Evolutionary conservation across 768 basidiomycete species (phyloP).

Genomic region (Psilocybe subaeruginosa): DNA sequence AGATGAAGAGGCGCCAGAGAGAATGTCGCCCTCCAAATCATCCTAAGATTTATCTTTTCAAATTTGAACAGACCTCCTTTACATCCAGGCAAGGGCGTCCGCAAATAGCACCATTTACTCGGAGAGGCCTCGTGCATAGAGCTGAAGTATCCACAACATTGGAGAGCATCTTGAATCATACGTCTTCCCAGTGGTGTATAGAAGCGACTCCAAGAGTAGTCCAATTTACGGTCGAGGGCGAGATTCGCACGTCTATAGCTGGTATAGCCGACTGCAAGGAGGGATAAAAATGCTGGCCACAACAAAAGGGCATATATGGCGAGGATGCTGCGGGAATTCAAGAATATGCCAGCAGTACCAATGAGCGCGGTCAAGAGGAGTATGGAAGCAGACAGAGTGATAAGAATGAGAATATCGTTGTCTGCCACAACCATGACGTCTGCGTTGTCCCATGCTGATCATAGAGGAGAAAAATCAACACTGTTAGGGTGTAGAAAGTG

Average conservation of each 20-base stretch:
- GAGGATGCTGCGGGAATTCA: slow-evolving; percentile 70
- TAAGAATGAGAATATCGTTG: slow-evolving; percentile 53
- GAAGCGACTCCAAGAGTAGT: slow-evolving; percentile 68
- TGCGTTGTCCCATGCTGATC: slow-evolving; percentile 60
- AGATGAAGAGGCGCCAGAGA: slow-evolving; percentile 61
- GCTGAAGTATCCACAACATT: slow-evolving; percentile 70
- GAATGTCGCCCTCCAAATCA: slow-evolving; percentile 56
- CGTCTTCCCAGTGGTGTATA: slow-evolving; percentile 57
- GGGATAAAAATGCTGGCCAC: slow-evolving; percentile 61
- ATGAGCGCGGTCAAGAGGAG: slow-evolving; percentile 60
- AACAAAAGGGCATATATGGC: slow-evolving; percentile 69
- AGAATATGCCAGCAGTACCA: slow-evolving; percentile 60
- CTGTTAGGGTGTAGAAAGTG: not conserved
- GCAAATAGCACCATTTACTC: slow-evolving; percentile 61
- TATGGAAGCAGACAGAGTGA: slow-evolving; percentile 60
- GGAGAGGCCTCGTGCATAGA: slow-evolving; percentile 62
- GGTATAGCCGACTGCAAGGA: slow-evolving; percentile 66
- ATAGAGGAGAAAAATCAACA: not conserved
- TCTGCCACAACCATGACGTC: slow-evolving; percentile 67
- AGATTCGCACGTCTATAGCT: slow-evolving; percentile 63
- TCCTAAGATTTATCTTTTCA: slow-evolving; percentile 48
- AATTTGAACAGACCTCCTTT: slow-evolving; percentile 60
- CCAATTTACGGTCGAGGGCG: slow-evolving; percentile 67
- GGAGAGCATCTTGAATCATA: slow-evolving; percentile 61
- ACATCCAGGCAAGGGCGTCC: slow-evolving; percentile 68